Conservation (phyloP, 495 filamentous ascomycete species). For the Penicillium diatomitis region DNA sequence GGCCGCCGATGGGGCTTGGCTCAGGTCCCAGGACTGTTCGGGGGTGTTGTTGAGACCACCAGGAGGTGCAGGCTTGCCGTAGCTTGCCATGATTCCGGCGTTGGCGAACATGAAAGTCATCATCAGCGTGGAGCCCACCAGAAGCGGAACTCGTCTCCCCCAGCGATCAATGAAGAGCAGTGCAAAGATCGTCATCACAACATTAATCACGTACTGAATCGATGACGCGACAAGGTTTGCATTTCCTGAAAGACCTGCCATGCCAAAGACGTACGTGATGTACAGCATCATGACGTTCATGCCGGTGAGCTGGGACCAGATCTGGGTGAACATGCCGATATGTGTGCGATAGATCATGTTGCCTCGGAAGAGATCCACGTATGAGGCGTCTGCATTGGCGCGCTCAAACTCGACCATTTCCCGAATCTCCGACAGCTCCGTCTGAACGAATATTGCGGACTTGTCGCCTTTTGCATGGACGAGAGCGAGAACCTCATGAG, state of each 20-base stretch:
- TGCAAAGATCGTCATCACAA: slow-evolving; percentile 44
- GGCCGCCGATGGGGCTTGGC: slow-evolving; percentile 22
- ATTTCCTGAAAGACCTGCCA: slow-evolving; percentile 54
- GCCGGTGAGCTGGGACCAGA: slow-evolving; percentile 77
- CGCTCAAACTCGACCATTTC: slow-evolving; percentile 63
- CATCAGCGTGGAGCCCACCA: slow-evolving; percentile 60
- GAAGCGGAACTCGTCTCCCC: slow-evolving; percentile 55
- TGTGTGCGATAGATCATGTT: slow-evolving; percentile 67
- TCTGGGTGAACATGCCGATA: slow-evolving; percentile 70
- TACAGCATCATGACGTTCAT: slow-evolving; percentile 83
- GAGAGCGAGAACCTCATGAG: slow-evolving; percentile 48
- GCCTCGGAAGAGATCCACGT: slow-evolving; percentile 58
- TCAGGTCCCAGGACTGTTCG: slow-evolving; percentile 34
- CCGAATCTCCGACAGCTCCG: slow-evolving; percentile 63
- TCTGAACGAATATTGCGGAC: slow-evolving; percentile 49
- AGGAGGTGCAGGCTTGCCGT: slow-evolving; percentile 43
- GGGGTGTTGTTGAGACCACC: slow-evolving; percentile 29
- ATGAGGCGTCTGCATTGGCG: slow-evolving; percentile 50
- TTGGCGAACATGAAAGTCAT: slow-evolving; percentile 59
- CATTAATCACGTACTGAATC: slow-evolving; percentile 64
- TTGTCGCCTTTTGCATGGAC: slow-evolving; percentile 57
- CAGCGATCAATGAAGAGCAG: slow-evolving; percentile 53
- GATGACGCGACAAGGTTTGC: slow-evolving; percentile 53
- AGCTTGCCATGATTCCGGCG: slow-evolving; percentile 52
- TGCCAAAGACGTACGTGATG: slow-evolving; percentile 59